Evolutionary conservation across 306 rosid genomes (phyloP).

Genomic region (Malus sylvestris): DNA sequence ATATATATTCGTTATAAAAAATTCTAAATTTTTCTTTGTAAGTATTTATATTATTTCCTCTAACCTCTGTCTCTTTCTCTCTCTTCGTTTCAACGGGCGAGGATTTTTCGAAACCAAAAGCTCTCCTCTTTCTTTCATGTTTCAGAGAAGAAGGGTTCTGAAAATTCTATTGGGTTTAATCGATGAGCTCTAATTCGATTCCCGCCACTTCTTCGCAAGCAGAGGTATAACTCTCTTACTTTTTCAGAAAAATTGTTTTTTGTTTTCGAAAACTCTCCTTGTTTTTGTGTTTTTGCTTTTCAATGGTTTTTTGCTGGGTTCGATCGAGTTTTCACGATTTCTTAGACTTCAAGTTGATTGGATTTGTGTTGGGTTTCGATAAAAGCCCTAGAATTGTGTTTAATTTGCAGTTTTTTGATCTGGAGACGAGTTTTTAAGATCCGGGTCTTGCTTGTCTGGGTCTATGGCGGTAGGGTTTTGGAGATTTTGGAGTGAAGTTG

Average conservation of each 20-base stretch:
- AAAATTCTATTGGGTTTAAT: constrained; percentile 23
- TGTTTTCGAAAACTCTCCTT: not conserved
- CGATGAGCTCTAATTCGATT: constrained; percentile 67
- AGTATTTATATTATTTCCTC: not conserved
- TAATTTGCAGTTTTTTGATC: constrained; percentile 35
- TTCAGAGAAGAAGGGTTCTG: constrained; percentile 16
- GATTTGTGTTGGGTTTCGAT: constrained; percentile 18
- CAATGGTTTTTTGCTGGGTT: constrained; percentile 3
- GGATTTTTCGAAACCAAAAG: constrained; percentile 77
- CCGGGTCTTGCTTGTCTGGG: constrained; percentile 40
- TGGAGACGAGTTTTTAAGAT: constrained; percentile 50
- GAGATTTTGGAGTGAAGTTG: constrained; percentile 16
- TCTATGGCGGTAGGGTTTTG: constrained; percentile 24
- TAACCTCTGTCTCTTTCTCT: not conserved
- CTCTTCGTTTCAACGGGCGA: constrained; percentile 90
- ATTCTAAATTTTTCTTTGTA: not conserved
- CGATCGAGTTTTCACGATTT: constrained; percentile 27
- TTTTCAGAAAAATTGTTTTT: constrained; percentile 5
- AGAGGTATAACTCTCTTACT: constrained; percentile 40
- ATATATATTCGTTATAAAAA: constrained; percentile 42
- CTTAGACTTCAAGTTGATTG: constrained; percentile 12
- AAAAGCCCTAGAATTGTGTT: constrained; percentile 20
- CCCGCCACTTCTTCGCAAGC: constrained; percentile 60
- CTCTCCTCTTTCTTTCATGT: constrained; percentile 22
- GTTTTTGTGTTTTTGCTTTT: not conserved